Conservation (phyloP, 306 rosid genomes). For the Arachis stenosperma region DNA sequence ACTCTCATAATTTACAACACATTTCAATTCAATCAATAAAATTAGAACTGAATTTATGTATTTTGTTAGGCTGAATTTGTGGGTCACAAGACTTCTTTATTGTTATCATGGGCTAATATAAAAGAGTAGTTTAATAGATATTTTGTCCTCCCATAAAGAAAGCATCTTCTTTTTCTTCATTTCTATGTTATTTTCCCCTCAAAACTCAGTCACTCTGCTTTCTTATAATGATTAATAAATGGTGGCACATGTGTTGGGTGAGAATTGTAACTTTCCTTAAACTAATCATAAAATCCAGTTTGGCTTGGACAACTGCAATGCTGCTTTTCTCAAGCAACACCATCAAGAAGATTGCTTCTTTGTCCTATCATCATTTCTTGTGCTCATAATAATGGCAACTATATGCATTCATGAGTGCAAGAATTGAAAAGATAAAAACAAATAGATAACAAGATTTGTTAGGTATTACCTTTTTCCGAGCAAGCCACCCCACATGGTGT, state of each 20-base stretch:
- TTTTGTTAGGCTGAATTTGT: too few species aligned
- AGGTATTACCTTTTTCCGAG: slow-evolving; percentile 7
- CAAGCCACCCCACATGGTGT: slow-evolving; percentile 1
- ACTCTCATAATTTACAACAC: too few species aligned
- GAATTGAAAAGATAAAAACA: neutral
- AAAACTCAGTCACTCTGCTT: neutral
- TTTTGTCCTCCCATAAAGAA: neutral
- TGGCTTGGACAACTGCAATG: slow-evolving; percentile 19
- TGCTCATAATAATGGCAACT: neutral
- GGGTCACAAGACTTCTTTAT: too few species aligned
- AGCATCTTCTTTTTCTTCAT: neutral
- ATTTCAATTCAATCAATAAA: too few species aligned
- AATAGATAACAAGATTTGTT: slow-evolving; percentile 7
- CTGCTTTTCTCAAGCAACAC: slow-evolving; percentile 10
- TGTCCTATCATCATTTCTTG: slow-evolving; percentile 19
- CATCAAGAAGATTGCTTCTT: slow-evolving; percentile 19
- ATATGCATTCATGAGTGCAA: slow-evolving; percentile 19
- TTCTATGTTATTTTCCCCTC: neutral
- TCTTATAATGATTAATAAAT: slow-evolving; percentile 33
- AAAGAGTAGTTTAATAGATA: too few species aligned
- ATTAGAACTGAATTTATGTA: too few species aligned
- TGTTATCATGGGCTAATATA: too few species aligned
- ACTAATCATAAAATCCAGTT: neutral
- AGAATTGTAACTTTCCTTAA: slow-evolving; percentile 26
- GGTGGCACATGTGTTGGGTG: slow-evolving; percentile 37